Percentiles rank a stretch among this genome's conserved stretches.
Evolutionary conservation across 2,329 filamentous ascomycete genomes (phyloP).

Genomic region (Colletotrichum lupini): DNA sequence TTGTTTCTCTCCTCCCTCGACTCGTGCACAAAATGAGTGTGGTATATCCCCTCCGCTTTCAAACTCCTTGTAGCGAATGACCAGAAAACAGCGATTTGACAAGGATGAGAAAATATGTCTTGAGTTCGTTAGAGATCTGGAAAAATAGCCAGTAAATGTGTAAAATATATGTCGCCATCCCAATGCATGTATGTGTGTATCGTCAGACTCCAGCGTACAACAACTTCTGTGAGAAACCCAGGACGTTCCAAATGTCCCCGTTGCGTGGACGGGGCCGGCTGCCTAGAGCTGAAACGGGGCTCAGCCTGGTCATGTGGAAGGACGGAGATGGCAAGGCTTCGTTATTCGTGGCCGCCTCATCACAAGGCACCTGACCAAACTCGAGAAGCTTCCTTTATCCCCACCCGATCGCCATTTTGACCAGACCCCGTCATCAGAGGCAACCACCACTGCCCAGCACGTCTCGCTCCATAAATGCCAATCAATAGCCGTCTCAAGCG

Average conservation of each 20-base stretch:
- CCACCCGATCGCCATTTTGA: not conserved
- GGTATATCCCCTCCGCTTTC: constrained; percentile 14
- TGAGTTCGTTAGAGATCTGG: constrained; percentile 8
- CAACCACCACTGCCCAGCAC: constrained; percentile 21
- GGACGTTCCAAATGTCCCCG: constrained; percentile 32
- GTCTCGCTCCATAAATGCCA: constrained; percentile 36
- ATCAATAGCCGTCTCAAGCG: constrained; percentile 24
- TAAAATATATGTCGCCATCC: constrained; percentile 20
- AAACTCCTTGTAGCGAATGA: constrained; percentile 22
- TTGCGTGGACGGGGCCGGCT: constrained; percentile 1
- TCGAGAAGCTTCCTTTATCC: not conserved
- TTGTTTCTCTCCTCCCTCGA: not conserved
- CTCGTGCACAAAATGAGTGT: constrained; percentile 13
- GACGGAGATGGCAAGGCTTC: not conserved
- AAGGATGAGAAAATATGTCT: not conserved
- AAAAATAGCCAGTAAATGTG: not conserved
- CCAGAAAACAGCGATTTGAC: not conserved
- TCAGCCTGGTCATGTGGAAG: not conserved
- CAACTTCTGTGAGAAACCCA: constrained; percentile 30
- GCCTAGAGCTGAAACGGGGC: not conserved
- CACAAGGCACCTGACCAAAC: not conserved
- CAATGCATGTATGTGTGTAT: constrained; percentile 38
- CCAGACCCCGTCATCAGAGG: not conserved
- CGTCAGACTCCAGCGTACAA: constrained; percentile 36
- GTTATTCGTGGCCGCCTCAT: constrained; percentile 12